Base-by-base conservation (phyloP, 192 early-diverging fungal genomes). In the Coemansia furcata region DNA sequence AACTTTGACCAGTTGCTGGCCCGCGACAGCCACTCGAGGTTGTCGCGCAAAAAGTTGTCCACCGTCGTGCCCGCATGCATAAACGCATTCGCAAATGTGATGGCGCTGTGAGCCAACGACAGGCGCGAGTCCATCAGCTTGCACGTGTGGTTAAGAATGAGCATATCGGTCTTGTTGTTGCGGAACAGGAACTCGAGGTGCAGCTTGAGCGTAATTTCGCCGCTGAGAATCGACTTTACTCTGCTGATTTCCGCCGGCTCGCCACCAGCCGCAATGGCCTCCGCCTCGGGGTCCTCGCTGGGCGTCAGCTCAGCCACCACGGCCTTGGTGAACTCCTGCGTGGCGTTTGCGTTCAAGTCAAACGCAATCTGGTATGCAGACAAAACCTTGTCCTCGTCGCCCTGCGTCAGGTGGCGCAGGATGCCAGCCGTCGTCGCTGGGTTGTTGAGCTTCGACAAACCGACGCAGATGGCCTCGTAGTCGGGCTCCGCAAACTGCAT, bases 1-100 rank as follows among this genome's bases (percentile, higher is more conserved):
- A 99, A 99, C 83, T 99, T 99, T 29, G 95, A 91, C 98, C 98
- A 99, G 86, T 97, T 97, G 36, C 91, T 97, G 43, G 96, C 95
- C 60, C 96, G 89, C 52, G 92, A 89, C 40, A 99, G 87, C 98
- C 98, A 99, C 69, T 99, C 96, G 46, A 98, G 83, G 77, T 95
- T 98, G 63, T 97, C 92, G 50, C 98, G 87, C 80, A 99, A 85
- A 73, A 99, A 99, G 71, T 94, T 95, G 72, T 99, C 98, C 62
- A 93, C 92, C 2, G 97, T 98, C 3, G 98, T 99, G 29, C 98
- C 98, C 26, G 96, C 94, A 59, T 97, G 92, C 95, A 97, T 97
- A 68, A 95, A 97, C 1, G 97, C 96, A 65, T 99, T 99, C 30
- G 96, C 90, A 77, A 98, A 93, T 1, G 96, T 94, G 17, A 98